Percentiles rank a stretch among this genome's conserved stretches.
Conservation (phyloP, 2,329 filamentous ascomycete genomes). For the Tolypocladium tropicale region DNA sequence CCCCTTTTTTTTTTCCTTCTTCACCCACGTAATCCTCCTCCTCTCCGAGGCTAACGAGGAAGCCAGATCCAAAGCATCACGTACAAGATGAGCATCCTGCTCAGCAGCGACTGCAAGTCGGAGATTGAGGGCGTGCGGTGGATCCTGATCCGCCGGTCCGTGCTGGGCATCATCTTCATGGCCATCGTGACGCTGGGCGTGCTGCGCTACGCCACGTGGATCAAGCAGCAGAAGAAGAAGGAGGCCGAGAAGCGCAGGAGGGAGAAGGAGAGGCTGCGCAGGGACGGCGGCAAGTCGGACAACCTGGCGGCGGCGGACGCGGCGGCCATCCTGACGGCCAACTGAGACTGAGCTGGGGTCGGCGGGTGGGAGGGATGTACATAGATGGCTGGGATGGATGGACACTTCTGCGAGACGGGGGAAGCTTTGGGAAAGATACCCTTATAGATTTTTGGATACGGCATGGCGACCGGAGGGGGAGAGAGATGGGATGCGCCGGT, state of each 20-base stretch:
- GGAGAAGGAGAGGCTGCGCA: constrained; percentile 31
- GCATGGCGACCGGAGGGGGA: too few species aligned
- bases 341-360: constrained; percentile 22
- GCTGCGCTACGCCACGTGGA: constrained; percentile 49
- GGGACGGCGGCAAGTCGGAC: constrained; percentile 34
- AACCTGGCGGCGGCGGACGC: constrained; percentile 38
- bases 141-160: constrained; percentile 60
- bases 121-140: constrained; percentile 88
- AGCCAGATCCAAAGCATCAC: constrained; percentile 82
- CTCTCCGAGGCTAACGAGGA: neutral
- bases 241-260: constrained; percentile 32
- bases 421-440: neutral
- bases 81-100: constrained; percentile 85
- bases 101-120: constrained; percentile 84
- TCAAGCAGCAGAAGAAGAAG: constrained; percentile 37
- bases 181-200: constrained; percentile 49
- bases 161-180: constrained; percentile 57
- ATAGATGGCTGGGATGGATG: neutral
- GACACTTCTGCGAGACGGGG: neutral
- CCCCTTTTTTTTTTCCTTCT: neutral
- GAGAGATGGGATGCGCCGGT: neutral
- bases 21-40: neutral
- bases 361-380: neutral
- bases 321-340: constrained; percentile 48
- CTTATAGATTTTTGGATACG: neutral